These are phyloP conservation scores for Phytophthora crassamura DNA, from an alignment of 352 stramenopile genomes.

Conservation along the genomic window DNA sequence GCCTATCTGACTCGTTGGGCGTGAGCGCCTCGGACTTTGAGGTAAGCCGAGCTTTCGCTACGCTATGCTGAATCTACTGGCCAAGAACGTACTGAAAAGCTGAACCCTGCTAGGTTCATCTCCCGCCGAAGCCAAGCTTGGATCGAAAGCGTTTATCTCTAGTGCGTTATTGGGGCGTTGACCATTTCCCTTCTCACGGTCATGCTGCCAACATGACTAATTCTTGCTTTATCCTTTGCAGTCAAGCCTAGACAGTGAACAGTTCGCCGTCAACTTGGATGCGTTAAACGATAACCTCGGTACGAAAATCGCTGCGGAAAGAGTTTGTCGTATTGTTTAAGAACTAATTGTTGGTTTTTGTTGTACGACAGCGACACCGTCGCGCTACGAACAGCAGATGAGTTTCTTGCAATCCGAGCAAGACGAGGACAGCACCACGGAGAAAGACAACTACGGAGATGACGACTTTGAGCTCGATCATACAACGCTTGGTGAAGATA, in stretches of 20 bases:
- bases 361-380: slow-evolving; percentile 31
- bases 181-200: not conserved
- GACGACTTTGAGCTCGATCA: slow-evolving; percentile 76
- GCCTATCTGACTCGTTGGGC: slow-evolving; percentile 74
- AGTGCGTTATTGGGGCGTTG: slow-evolving; percentile 31
- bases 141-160: slow-evolving; percentile 58
- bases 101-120: slow-evolving; percentile 47
- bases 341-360: slow-evolving; percentile 1
- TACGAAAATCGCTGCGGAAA: slow-evolving; percentile 16
- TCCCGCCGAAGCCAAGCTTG: slow-evolving; percentile 49
- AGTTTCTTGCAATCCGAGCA: slow-evolving; percentile 26
- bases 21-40: slow-evolving; percentile 85
- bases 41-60: slow-evolving; percentile 30
- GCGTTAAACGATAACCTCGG: slow-evolving; percentile 57
- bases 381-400: slow-evolving; percentile 46
- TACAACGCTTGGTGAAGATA: slow-evolving; percentile 37
- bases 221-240: slow-evolving; percentile 16
- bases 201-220: not conserved
- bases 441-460: slow-evolving; percentile 58
- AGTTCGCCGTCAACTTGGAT: slow-evolving; percentile 73
- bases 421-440: slow-evolving; percentile 27
- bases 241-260: slow-evolving; percentile 80
- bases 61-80: too few relatives aligned
- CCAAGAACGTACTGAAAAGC: too few relatives aligned
- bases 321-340: not conserved